Percentiles rank a stretch among this genome's conserved stretches.
Conservation (phyloP, 2,329 filamentous ascomycete genomes). For the Chrysoporthe austroafricana region DNA sequence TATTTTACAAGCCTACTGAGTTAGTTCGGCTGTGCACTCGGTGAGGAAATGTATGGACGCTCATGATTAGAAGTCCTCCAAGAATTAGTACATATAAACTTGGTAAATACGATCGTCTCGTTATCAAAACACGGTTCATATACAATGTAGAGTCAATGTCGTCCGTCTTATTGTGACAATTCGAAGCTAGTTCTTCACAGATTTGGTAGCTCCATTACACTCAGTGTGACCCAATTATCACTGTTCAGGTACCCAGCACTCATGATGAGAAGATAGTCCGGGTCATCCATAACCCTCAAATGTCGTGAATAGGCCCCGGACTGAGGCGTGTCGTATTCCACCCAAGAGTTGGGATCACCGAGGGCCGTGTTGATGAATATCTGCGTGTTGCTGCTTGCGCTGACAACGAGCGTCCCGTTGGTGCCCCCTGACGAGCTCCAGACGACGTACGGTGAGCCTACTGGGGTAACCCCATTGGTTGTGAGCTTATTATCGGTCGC, state of each 20-base stretch:
- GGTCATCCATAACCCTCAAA: slow-evolving; percentile 40
- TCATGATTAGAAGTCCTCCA: background rate
- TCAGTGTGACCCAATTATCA: slow-evolving; percentile 47
- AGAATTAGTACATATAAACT: background rate
- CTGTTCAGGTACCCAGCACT: slow-evolving; percentile 48
- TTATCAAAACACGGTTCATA: background rate
- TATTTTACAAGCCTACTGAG: background rate
- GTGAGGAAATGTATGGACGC: background rate
- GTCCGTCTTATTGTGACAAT: background rate
- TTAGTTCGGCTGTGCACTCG: too few relatives aligned
- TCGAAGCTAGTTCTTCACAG: background rate
- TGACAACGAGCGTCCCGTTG: slow-evolving; percentile 50
- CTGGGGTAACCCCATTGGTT: slow-evolving; percentile 38
- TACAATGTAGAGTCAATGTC: background rate
- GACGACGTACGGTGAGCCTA: slow-evolving; percentile 46
- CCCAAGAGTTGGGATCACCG: slow-evolving; percentile 43
- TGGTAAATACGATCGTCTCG: background rate
- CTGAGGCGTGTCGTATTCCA: slow-evolving; percentile 40
- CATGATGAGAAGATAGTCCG: slow-evolving; percentile 45
- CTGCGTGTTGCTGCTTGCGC: slow-evolving; percentile 40
- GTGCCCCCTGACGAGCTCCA: slow-evolving; percentile 47
- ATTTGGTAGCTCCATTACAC: slow-evolving; percentile 35
- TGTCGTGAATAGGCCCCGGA: slow-evolving; percentile 43
- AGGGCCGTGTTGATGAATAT: slow-evolving; percentile 48
- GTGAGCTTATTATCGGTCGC: slow-evolving; percentile 40